A percentile compares a stretch with the other conserved stretches of the same genome.
Conservation (phyloP, 2,329 filamentous ascomycete species). For the Fusarium globosum region DNA sequence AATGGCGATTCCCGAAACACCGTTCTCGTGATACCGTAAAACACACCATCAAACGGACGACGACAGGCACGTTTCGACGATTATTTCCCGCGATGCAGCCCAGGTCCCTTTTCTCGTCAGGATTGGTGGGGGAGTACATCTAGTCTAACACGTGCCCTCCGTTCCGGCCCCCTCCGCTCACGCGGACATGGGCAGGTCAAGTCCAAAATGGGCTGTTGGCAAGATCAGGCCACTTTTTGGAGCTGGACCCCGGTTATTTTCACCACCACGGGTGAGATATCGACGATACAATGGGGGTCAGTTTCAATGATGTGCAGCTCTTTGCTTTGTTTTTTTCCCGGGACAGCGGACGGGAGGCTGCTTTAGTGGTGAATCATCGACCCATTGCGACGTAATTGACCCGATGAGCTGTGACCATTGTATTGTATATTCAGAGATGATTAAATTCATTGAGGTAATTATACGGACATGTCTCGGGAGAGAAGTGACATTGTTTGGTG, state of each 20-base stretch:
- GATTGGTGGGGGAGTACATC: background rate
- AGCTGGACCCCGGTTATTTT: background rate
- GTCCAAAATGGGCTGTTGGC: slow-evolving; percentile 42
- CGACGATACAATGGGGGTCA: background rate
- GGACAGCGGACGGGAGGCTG: slow-evolving; percentile 10
- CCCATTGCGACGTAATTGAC: slow-evolving; percentile 2
- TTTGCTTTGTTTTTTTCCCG: slow-evolving; percentile 1
- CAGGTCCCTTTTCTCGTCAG: background rate
- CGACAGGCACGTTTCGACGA: slow-evolving; percentile 34
- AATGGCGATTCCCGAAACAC: slow-evolving; percentile 24
- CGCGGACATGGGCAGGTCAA: slow-evolving; percentile 33
- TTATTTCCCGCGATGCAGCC: slow-evolving; percentile 40
- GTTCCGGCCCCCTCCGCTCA: slow-evolving; percentile 46
- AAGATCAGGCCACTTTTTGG: slow-evolving; percentile 42
- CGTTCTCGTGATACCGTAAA: slow-evolving; percentile 21
- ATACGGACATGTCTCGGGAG: background rate
- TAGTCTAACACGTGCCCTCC: slow-evolving; percentile 29
- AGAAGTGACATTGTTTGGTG: background rate
- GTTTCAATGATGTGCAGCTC: slow-evolving; percentile 4
- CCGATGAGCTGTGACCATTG: slow-evolving; percentile 5
- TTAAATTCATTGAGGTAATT: background rate
- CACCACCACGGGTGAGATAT: background rate
- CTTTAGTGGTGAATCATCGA: slow-evolving; percentile 12
- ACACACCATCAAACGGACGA: slow-evolving; percentile 37
- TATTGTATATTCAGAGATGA: background rate